Evolutionary conservation across 768 basidiomycete species (phyloP), one percentile per base, ranked within the genome.

Genomic region (Lentinula edodes): DNA sequence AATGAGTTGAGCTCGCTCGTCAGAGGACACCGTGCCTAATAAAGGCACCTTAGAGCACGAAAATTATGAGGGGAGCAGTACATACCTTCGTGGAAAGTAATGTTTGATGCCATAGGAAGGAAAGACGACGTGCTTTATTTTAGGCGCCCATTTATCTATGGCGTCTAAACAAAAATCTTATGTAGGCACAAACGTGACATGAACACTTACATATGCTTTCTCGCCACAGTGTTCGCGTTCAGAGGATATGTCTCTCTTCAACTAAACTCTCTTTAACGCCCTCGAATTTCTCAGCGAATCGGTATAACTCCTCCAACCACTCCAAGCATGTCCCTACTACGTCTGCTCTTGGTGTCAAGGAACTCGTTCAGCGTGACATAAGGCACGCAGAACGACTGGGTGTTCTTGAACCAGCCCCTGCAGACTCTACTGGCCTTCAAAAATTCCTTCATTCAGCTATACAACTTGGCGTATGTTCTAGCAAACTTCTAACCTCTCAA

Each of bases 41-140:
- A 28, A 18, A 52, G n/a, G 35, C 35, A 56, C 50, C 38, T 45
- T 34, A 62, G 55, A 38, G 32, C 23, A 23, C 28, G 52, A 50
- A 36, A 60, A 50, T 34, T 23, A 35, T 34, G 18, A 13, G 5
- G 42, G 16, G 39, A 7, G 12, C n/a, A 8, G 13, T 8, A 63
- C 73, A 20, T 65, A 86, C 88, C 88, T 55, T 83, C 73, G 69
- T 91, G 89, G 63, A 91, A 91, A 35, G 86, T 87, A 51, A 88
- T 83, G 67, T 88, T 85, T 13, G 59, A 41, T 9, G 59, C 59
- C 59, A 60, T 60, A 28, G 41, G 32, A 28, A 18, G 39, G 41
- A 16, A 60, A 68, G 12, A 58, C 66, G 43, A 35, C 9, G n/a
- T 13, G 12, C 51, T 61, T 23, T 71, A 70, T 38, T 69, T 78